Percentiles rank a stretch among this genome's conserved stretches.
These are phyloP conservation scores for Oryza nivara DNA, from an alignment of 176 grass and related monocot species.

Conservation along the genomic window DNA sequence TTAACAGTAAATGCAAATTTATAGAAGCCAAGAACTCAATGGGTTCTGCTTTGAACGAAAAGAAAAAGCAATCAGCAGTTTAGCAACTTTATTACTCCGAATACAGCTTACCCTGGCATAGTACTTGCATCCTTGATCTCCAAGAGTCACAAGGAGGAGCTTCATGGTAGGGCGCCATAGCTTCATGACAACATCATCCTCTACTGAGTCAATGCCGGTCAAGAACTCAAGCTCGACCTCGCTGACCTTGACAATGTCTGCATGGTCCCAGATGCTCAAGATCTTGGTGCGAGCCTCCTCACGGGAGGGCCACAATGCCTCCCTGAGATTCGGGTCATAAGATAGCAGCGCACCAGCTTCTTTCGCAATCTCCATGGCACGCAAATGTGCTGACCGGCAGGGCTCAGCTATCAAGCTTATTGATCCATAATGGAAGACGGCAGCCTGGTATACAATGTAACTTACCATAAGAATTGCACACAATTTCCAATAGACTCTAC, in stretches of 20 bases:
- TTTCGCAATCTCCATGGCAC: slow-evolving; percentile 77
- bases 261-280: slow-evolving; percentile 94
- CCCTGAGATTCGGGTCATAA: slow-evolving; percentile 86
- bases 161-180: slow-evolving; percentile 82
- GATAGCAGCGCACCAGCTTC: slow-evolving; percentile 86
- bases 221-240: slow-evolving; percentile 91
- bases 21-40: not conserved
- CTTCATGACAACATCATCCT: slow-evolving; percentile 78
- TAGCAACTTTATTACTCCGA: not conserved
- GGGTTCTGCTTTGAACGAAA: not conserved
- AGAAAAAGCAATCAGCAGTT: not conserved
- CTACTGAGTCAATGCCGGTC: slow-evolving; percentile 69
- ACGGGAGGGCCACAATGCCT: slow-evolving; percentile 83
- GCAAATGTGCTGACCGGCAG: slow-evolving; percentile 80
- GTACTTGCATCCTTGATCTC: slow-evolving; percentile 93
- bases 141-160: slow-evolving; percentile 84
- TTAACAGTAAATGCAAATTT: not conserved
- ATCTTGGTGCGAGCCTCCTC: slow-evolving; percentile 81
- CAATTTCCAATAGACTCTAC: slow-evolving; percentile 3
- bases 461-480: not conserved
- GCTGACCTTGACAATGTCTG: slow-evolving; percentile 96
- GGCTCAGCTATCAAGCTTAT: slow-evolving; percentile 95
- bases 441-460: slow-evolving; percentile 51
- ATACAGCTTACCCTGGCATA: slow-evolving; percentile 64
- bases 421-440: slow-evolving; percentile 91